Evolutionary conservation across 768 basidiomycete genomes (phyloP), one percentile per base, ranked within the genome.

Genomic region (Trametes coccinea): DNA sequence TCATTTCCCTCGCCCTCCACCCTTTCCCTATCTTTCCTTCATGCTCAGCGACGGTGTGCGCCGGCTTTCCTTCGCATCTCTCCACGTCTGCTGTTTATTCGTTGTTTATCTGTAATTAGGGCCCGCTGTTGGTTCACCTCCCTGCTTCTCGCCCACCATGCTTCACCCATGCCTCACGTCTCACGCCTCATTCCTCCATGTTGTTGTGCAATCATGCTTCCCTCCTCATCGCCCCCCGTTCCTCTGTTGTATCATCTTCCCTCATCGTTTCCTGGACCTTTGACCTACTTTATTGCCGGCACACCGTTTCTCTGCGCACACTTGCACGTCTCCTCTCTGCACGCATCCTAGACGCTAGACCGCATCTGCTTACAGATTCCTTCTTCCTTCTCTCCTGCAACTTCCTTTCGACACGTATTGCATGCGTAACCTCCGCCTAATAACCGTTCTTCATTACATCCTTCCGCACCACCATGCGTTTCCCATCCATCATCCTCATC

Each of bases 271-370:
- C 40, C 44, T 56, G 46, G 56, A 56, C 46, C 39, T 51, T 44
- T 50, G 17, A 27, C 14, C 34, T 60, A 60, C 37, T 29, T 62
- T 62, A 62, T 62, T 16, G 55, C 55, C 55, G 48, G 55, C 61
- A 52, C 61, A 39, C 56, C 49, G 55, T 34, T 50, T 37, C 48
- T 31, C 27, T 11, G 39, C 33, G 17, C 31, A 22, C 33, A 40
- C 37, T 9, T 44, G 9, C 16, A 51, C 33, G 13, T 44, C 22
- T 29, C 50, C 31, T 51, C 40, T 22, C 17, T 27, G 22, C n/a
- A 49, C 41, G 17, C 60, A 34, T 45, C 49, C 31, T 62, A 62
- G 61, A 62, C 61, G 37, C 48, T 62, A 62, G 61, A 62, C 55
- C 43, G 60, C 60, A 61, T 47, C 41, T 57, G 49, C 53, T 61